Evolutionary conservation across 495 filamentous ascomycete genomes (phyloP).

Genomic region (Aspergillus wentii): DNA sequence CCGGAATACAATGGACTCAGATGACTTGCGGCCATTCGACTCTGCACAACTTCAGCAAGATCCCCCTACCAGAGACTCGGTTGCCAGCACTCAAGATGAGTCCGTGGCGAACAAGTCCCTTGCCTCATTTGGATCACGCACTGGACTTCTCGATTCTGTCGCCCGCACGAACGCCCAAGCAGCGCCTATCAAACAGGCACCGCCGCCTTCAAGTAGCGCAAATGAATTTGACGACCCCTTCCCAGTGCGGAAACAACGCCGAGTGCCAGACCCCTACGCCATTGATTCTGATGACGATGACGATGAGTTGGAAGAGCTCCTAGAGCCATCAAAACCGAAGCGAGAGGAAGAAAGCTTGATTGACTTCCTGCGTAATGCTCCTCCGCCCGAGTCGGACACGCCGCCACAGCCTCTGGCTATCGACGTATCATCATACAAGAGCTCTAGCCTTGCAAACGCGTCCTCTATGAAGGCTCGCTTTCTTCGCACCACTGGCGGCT

Average conservation of each 20-base stretch:
- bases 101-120: constrained; percentile 40
- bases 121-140: constrained; percentile 53
- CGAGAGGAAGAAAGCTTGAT: constrained; percentile 65
- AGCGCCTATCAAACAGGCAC: constrained; percentile 3
- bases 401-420: constrained; percentile 35
- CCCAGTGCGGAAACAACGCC: constrained; percentile 61
- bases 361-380: constrained; percentile 83
- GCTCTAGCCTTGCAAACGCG: constrained; percentile 38
- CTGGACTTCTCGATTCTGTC: constrained; percentile 47
- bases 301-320: constrained; percentile 59
- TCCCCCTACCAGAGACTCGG: constrained; percentile 25
- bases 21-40: constrained; percentile 54
- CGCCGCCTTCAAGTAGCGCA: constrained; percentile 8
- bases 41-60: constrained; percentile 14
- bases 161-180: constrained; percentile 17
- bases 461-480: constrained; percentile 61
- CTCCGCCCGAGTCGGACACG: constrained; percentile 52
- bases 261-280: constrained; percentile 84
- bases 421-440: constrained; percentile 34
- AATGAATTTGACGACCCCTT: constrained; percentile 19
- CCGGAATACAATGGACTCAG: constrained; percentile 78
- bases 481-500: constrained; percentile 37
- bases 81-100: constrained; percentile 38
- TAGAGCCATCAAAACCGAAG: constrained; percentile 39
- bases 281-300: constrained; percentile 85